These are phyloP conservation scores for Inosperma sp. DNA, from an alignment of 768 basidiomycete species.

Conservation along the genomic window DNA sequence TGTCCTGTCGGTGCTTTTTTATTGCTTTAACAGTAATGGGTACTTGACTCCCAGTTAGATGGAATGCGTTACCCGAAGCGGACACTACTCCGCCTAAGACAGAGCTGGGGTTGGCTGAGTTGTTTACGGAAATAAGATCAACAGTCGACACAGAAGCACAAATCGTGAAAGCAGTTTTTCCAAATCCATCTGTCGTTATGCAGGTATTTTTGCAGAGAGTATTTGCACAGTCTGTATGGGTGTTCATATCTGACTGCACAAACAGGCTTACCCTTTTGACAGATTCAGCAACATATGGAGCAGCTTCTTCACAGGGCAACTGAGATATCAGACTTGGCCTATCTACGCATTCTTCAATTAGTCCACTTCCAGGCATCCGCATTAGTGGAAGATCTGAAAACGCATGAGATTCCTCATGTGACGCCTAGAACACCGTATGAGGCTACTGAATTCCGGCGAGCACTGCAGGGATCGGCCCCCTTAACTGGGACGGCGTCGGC, in stretches of 20 bases:
- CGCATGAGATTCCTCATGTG: conserved; percentile 75
- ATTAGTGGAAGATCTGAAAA: conserved; percentile 88
- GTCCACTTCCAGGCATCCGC: conserved; percentile 73
- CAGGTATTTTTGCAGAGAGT: conserved; percentile 96
- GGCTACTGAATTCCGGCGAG: conserved; percentile 54
- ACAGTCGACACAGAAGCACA: conserved; percentile 96
- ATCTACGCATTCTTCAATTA: conserved; percentile 85
- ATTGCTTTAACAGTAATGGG: neutral
- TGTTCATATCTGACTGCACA: neutral
- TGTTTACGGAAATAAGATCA: conserved; percentile 82
- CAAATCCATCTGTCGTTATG: conserved; percentile 94
- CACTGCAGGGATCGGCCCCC: conserved; percentile 44
- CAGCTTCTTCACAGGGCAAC: conserved; percentile 72
- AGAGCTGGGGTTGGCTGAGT: conserved; percentile 72
- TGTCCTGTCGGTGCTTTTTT: conserved; percentile 41
- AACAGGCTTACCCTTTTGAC: conserved; percentile 1
- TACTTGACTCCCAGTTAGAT: conserved; percentile 44
- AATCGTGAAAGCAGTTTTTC: conserved; percentile 98
- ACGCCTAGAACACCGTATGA: conserved; percentile 63
- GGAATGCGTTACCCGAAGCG: conserved; percentile 78
- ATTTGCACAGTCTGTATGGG: conserved; percentile 89
- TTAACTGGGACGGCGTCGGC: conserved; percentile 42
- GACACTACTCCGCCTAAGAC: conserved; percentile 68
- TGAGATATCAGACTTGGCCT: conserved; percentile 80
- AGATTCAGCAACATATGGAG: conserved; percentile 98